Evolutionary conservation across 2,329 filamentous ascomycete genomes (phyloP).

Genomic region (Fusarium setosum): DNA sequence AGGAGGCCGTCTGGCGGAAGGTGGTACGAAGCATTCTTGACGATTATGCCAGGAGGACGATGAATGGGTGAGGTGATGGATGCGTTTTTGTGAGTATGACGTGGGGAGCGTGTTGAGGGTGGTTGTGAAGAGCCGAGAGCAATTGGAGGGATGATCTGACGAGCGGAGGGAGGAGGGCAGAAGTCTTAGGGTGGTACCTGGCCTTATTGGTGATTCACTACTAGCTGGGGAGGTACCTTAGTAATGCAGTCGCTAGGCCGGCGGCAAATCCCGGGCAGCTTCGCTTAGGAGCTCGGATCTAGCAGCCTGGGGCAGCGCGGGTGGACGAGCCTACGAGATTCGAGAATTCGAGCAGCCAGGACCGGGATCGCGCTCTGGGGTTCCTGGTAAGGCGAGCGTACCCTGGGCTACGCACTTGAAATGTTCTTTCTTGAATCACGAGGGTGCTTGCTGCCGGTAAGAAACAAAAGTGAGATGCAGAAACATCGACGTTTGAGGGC

Average conservation of each 20-base stretch:
- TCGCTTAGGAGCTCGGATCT: conserved; percentile 35
- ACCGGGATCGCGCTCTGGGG: conserved; percentile 19
- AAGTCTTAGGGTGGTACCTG: conserved; percentile 35
- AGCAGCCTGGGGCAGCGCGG: background rate
- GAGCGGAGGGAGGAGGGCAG: conserved; percentile 9
- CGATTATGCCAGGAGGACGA: conserved; percentile 23
- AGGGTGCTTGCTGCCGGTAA: too few relatives aligned
- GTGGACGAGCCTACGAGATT: conserved; percentile 27
- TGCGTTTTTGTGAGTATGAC: conserved; percentile 39
- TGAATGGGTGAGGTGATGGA: conserved; percentile 21
- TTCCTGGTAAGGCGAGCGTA: conserved; percentile 6
- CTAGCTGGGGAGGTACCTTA: conserved; percentile 10
- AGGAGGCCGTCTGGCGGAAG: conserved; percentile 64
- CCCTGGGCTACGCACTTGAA: conserved; percentile 1
- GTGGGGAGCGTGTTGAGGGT: conserved; percentile 34
- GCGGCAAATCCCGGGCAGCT: conserved; percentile 41
- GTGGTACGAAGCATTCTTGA: conserved; percentile 75
- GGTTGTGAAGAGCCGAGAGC: conserved; percentile 21
- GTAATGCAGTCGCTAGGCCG: conserved; percentile 20
- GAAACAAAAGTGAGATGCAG: background rate
- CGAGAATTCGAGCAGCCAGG: conserved; percentile 22
- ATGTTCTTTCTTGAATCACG: background rate
- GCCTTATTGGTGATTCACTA: rapidly evolving
- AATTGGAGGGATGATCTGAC: conserved; percentile 42
- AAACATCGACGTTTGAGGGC: background rate